phyloP scores from a whole-genome alignment of 148 eudicot genomes.

The Silene uniflora region DNA sequence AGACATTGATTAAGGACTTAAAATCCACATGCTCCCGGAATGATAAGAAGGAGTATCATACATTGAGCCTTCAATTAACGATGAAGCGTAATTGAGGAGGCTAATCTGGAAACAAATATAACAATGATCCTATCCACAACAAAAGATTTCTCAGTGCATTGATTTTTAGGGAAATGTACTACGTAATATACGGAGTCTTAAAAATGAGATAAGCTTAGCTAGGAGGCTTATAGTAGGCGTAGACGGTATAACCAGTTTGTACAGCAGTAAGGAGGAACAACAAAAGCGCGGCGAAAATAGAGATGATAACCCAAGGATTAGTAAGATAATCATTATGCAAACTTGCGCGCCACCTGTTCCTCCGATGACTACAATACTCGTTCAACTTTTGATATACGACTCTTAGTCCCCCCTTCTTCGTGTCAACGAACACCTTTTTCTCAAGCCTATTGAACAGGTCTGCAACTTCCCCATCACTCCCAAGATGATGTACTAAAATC shows the following conservation, averaged over 20 bases:
- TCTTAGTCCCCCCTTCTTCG: neutral
- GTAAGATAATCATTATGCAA: neutral
- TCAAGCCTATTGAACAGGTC: neutral
- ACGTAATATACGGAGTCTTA: no score
- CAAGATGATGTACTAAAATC: neutral
- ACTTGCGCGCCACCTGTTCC: neutral
- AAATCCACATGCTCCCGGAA: no score
- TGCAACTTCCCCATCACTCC: constrained; percentile 11
- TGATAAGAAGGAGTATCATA: no score
- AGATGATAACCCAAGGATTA: constrained; percentile 8
- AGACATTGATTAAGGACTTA: no score
- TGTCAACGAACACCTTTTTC: neutral
- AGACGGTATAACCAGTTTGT: neutral
- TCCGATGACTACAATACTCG: neutral
- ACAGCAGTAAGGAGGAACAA: constrained; percentile 4
- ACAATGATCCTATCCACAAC: no score
- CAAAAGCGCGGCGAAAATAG: constrained; percentile 2
- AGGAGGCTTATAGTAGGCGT: neutral
- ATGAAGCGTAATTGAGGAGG: no score
- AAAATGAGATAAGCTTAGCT: no score
- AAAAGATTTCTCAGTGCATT: no score
- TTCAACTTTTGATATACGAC: neutral
- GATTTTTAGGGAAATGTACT: no score
- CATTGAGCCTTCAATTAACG: no score
- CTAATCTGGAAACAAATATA: no score